phyloP scores from a whole-genome alignment of 2,329 filamentous ascomycete genomes.

The Colletotrichum sp. region DNA sequence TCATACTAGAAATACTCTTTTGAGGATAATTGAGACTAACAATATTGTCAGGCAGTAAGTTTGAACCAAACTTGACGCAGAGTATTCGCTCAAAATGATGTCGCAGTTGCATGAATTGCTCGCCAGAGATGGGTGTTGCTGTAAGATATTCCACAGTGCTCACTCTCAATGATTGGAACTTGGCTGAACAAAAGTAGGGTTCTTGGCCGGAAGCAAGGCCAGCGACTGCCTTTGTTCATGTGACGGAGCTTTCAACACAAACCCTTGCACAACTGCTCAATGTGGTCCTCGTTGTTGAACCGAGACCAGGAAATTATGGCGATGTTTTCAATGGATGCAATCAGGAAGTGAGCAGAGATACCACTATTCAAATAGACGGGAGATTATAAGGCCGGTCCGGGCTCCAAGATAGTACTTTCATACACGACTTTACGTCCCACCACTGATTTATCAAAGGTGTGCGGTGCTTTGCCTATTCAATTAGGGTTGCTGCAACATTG shows the following conservation, averaged over 20 bases:
- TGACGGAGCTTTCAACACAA: not conserved
- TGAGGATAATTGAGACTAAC: not conserved
- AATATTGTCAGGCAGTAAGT: not conserved
- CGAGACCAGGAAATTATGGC: not conserved
- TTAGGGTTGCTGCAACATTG: not conserved
- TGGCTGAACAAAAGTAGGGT: not conserved
- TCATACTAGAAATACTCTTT: fast-evolving
- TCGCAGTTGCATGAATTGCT: not conserved
- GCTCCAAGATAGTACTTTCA: not conserved
- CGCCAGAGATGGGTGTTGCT: not conserved
- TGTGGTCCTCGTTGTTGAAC: not conserved
- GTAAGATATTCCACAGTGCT: not conserved
- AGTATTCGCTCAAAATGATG: not conserved
- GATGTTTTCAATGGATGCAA: not conserved
- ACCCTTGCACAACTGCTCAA: not conserved
- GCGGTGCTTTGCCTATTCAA: not conserved
- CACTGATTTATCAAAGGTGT: not conserved
- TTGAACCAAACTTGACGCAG: not conserved
- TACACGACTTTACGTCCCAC: fast-evolving
- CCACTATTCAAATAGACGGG: not conserved
- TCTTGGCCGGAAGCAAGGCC: not conserved
- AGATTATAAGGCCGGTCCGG: not conserved
- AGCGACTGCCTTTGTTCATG: not conserved
- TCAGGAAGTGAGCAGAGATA: not conserved
- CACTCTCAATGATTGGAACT: not conserved